Evolutionary conservation across 2,329 filamentous ascomycete species (phyloP), one percentile per base, ranked within the genome.

Genomic region (Amylocarpus encephaloides): DNA sequence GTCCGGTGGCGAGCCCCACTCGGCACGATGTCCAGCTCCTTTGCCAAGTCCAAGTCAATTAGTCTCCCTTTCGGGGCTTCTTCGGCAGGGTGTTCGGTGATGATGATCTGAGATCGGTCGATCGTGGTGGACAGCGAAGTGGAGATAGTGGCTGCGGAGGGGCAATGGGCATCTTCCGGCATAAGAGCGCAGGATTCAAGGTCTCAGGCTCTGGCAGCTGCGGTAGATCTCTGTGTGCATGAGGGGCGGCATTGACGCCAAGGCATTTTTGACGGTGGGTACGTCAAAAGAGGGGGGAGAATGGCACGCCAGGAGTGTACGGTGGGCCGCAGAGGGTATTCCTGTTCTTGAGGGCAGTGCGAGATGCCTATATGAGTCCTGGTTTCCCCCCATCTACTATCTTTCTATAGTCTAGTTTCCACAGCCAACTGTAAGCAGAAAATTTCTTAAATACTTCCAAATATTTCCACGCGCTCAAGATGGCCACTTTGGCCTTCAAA

Each of bases 111-210:
- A n/a, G n/a, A n/a, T n/a, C n/a, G n/a, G n/a, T n/a, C n/a, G n/a
- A n/a, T n/a, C n/a, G n/a, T n/a, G n/a, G n/a, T 56, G 36, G 15
- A 52, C 30, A 58, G 45, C 44, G 46, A 51, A 56, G 49, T 53
- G 40, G 51, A 48, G 40, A 40, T 52, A 38, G 35, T 44, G 18
- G 51, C 49, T 42, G 49, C 22, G 22, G 7, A 26, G 4, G 22
- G 22, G 22, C 22, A 26, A 57, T 49, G 32, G 45, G 45, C 48
- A 55, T 56, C 38, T 52, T 54, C 49, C 42, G 45, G 48, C 34
- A 51, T 43, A 19, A 54, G 49, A 58, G 50, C 43, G 56, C 43
- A 56, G 49, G 51, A 56, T 58, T 18, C 45, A 53, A 22, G 49
- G 51, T 49, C 11, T 39, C 34, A 54, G 33, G 47, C n/a, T 35